Base-by-base conservation (phyloP, 192 early-diverging fungal species). In the Bifiguratus adelaidae region DNA sequence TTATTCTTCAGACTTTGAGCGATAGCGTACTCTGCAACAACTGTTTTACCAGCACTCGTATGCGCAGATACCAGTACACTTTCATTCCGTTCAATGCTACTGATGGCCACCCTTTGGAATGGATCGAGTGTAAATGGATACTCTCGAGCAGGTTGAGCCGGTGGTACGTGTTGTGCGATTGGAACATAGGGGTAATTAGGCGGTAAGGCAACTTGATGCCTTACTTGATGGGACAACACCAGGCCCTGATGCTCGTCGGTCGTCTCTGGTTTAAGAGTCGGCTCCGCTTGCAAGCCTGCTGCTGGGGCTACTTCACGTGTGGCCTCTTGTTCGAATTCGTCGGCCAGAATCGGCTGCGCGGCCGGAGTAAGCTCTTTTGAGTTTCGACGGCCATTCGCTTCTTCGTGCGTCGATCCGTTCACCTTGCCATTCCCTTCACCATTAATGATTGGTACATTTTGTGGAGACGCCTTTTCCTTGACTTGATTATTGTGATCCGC, bases 11-110 rank as follows among this genome's bases (percentile, higher is more conserved):
- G 58, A 54, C 80, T 75, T 29, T 86, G 84, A 0, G 92, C 95
- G 57, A 98, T 98, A 0, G 95, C 95, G 63, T 96, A 98, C 58
- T 98, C 95, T n/a, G 95, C 95, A 21, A 98, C 88, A 2, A 98
- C 95, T 0, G 95, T 98, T 59, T 98, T 98, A 47, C 95, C 95
- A 12, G 95, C 95, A 30, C 86, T 90, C 1, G 95, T 98, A 44
- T 98, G 95, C 0, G 95, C 95, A 34, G 86, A 80, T 1, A 98
- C 92, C 28, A 98, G 61, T n/a, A 98, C 92, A 2, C 88, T 91
- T 59, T 98, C 95, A 30, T 80, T 75, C 53, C 89, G 71, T 53
- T 95, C 75, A 41, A 98, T 98, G 40, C 83, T 89, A 58, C 77
- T 68, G 19, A 95, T 83, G 2, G 95, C 76, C 13, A 84, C 83